Base-by-base conservation (phyloP, 805 yeast species). In the Yarrowia sp. region DNA sequence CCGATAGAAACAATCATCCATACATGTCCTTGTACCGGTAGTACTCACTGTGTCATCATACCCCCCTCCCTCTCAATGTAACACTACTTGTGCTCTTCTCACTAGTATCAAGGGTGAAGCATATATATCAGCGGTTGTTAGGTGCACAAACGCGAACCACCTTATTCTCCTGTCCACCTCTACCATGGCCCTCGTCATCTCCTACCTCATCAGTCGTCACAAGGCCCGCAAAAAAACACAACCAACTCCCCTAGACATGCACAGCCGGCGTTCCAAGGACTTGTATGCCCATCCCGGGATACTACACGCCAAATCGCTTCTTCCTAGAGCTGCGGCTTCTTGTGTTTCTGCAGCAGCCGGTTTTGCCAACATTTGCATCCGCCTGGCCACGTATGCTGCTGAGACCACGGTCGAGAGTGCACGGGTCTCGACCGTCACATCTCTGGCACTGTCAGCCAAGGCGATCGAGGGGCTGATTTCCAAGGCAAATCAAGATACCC, bases 401-500 rank as follows among this genome's bases (percentile, higher is more conserved):
- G 77, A 75, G 42, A 71, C 77, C 12, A 69, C 72, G 0, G 72
- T 75, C 10, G 74, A 75, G 61, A 70, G 75, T 2, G 71, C 76
- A 9, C 67, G 75, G 14, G 53, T 73, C 35, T 71, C 75, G 11
- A 68, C 76, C 5, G 69, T 76, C 19, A 71, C 76, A 16, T 66
- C 77, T 0, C 53, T 73, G 48, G 75, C 74, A n/a, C 70, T 77
- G 16, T 59, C 74, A 10, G 70, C 72, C 15, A 71, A 78, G 9
- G 73, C 75, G 7, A 65, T 76, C 36, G 79, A 77, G 48, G 68
- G 74, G 22, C 70, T 77, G 7, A 67, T 77, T 8, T 71, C 71
- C 55, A 73, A 72, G 69, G 76, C 79, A 8, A 74, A 73, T 67
- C 73, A 72, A 26, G 79, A 77, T 52, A 72, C 73, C 14, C 76